Percentiles rank a stretch among this genome's conserved stretches.
Evolutionary conservation across 2,329 filamentous ascomycete species (phyloP).

Genomic region (Septoria linicola): DNA sequence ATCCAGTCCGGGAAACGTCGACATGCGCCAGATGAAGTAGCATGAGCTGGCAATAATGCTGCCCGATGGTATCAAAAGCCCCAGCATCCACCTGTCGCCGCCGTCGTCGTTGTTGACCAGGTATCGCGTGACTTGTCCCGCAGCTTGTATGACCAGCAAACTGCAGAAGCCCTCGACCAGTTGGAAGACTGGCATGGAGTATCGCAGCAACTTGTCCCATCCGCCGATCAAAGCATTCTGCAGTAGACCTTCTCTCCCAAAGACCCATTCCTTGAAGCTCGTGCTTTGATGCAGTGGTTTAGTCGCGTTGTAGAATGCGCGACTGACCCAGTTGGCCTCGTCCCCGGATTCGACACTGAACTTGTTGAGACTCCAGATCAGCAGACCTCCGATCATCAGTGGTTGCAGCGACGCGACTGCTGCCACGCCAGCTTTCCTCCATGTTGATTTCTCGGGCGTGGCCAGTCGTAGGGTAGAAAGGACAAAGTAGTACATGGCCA

Average conservation of each 20-base stretch:
- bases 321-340: slow-evolving; percentile 71
- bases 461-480: slow-evolving; percentile 78
- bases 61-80: slow-evolving; percentile 80
- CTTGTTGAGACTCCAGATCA: slow-evolving; percentile 94
- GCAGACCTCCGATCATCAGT: slow-evolving; percentile 76
- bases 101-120: slow-evolving; percentile 83
- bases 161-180: slow-evolving; percentile 95
- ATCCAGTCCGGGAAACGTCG: slow-evolving; percentile 87
- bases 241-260: slow-evolving; percentile 79
- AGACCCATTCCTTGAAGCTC: slow-evolving; percentile 79
- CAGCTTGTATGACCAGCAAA: slow-evolving; percentile 88
- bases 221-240: slow-evolving; percentile 77
- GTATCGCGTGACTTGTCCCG: slow-evolving; percentile 91
- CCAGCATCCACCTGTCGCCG: slow-evolving; percentile 96
- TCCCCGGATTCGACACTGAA: slow-evolving; percentile 87
- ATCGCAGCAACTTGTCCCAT: slow-evolving; percentile 86
- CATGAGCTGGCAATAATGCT: slow-evolving; percentile 90
- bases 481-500: slow-evolving; percentile 87
- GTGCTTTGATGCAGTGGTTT: slow-evolving; percentile 49
- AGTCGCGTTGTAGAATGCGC: slow-evolving; percentile 46
- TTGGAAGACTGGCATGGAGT: slow-evolving; percentile 93
- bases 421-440: slow-evolving; percentile 69
- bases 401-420: slow-evolving; percentile 76
- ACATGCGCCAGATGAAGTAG: slow-evolving; percentile 95
- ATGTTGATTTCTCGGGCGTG: slow-evolving; percentile 73